Base-by-base conservation (phyloP, 1,284 basidiomycete species). In the Malassezia yamatoensis region DNA sequence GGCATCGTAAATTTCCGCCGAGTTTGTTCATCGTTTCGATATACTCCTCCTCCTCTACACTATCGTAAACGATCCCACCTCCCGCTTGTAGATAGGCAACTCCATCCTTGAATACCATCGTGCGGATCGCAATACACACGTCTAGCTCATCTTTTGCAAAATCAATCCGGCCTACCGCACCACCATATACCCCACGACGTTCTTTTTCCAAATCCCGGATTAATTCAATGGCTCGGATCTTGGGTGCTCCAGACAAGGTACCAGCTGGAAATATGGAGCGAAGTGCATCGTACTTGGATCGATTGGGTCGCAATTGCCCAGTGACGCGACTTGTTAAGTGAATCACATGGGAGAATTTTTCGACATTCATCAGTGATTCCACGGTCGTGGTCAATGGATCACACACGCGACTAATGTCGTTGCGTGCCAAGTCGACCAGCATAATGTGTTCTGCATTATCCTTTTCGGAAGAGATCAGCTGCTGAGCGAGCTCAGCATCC, bases 191-290 rank as follows among this genome's bases (percentile, higher is more conserved):
- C 21, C 93, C 93, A 36, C 94, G 81, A 46, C 85, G 83, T 76
- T 96, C 90, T 71, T 85, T 80, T 75, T 98, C 94, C 43, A 96
- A 78, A 16, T 84, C 84, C 12, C 84, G 85, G 38, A 99, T 80
- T 35, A 99, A 84, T 75, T 98, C 90, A 65, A 99, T 90, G 1
- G 94, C 94, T 74, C 94, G 93, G 77, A 99, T 90, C 78, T 99
- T 99, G 1, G 94, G 94, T 32, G 94, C 94, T 13, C 94, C 94
- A 0, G 90, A 94, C n/a, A 99, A 93, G 2, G 94, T 99, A 0
- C 94, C 94, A 5, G 94, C 93, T 0, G 94, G 94, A 80, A 99
- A 98, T 67, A 99, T 98, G 42, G 91, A 96, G 20, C 94, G 84
- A 80, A 99, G 94, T 0, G 94, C 94, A 75, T 98, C 94, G 72